Base-by-base conservation (phyloP, 2,329 filamentous ascomycete species). In the Aspergillus caelatus region DNA sequence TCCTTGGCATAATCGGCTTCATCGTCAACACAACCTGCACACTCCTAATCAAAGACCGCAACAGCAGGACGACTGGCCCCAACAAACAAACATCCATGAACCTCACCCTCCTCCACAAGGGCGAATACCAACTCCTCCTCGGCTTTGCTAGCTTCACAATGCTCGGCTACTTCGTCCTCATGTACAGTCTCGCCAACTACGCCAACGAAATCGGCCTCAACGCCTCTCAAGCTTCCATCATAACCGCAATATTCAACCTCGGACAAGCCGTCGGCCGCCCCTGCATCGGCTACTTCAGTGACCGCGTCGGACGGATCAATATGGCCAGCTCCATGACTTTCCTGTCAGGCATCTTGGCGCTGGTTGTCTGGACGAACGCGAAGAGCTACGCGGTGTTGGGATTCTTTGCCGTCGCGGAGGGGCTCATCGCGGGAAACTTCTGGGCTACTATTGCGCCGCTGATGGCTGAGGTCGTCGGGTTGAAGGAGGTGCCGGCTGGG, bases 401-500 rank as follows among this genome's bases (percentile, higher is more conserved):
- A 1, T 75, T 84, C 60, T 84, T 83, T 62, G 76, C 77, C 0
- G 64, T 85, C 10, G 36, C 82, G 0, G 72, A 73, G 58, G 83
- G 83, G 2, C 77, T 78, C 7, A 78, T 81, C 9, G 69, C 82
- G 32, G 83, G 84, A 0, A 77, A 81, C 0, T 84, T 83, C 65
- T 85, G 83, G 82, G 80, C 64, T 1, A 81, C 83, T 10, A 80
- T 85, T 34, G 83, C 80, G 1, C 85, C 86, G 0, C 80, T 88
- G 2, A 79, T 81, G 2, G 83, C 82, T 0, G 86, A 88, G 70
- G 78, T 88, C 2, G 82, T 87, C 23, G 86, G 86, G 0, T 68
- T 88, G 16, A 76, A 75, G 53, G 78, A 84, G 56, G 72, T 88
- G 1, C 81, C 84, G 0, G 78, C 80, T 43, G 83, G 81, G 5